These are phyloP conservation scores for Basidiobolus heterosporus DNA, from an alignment of 371 early-diverging fungal species.

Conservation along the genomic window DNA sequence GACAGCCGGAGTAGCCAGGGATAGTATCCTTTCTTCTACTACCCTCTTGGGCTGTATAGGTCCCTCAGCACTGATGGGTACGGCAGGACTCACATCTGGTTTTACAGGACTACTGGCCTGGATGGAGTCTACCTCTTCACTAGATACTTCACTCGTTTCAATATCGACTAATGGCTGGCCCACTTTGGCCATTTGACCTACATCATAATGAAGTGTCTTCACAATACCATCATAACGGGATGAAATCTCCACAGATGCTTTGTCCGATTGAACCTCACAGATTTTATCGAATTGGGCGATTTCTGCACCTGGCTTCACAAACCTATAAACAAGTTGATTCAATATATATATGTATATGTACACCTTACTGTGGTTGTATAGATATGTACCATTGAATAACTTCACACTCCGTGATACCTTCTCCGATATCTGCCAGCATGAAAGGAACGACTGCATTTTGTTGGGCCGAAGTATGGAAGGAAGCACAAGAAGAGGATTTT, in stretches of 20 bases:
- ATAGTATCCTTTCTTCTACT: slow-evolving; percentile 4
- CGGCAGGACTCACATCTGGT: slow-evolving; percentile 10
- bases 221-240: slow-evolving; percentile 84
- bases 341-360: background rate
- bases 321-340: slow-evolving; percentile 47
- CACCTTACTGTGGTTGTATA: background rate
- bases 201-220: slow-evolving; percentile 55
- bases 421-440: slow-evolving; percentile 90
- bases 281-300: slow-evolving; percentile 89
- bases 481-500: slow-evolving; percentile 4
- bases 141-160: slow-evolving; percentile 31
- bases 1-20: slow-evolving; percentile 80
- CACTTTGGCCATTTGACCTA: slow-evolving; percentile 83
- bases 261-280: slow-evolving; percentile 94
- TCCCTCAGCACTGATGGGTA: slow-evolving; percentile 4
- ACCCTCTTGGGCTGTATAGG: background rate
- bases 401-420: slow-evolving; percentile 94
- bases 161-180: slow-evolving; percentile 89
- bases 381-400: slow-evolving; percentile 77
- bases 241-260: slow-evolving; percentile 95
- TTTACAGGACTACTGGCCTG: slow-evolving; percentile 11
- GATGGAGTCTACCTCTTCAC: slow-evolving; percentile 13
- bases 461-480: slow-evolving; percentile 18
- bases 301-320: slow-evolving; percentile 74
- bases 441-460: slow-evolving; percentile 50